Evolutionary conservation across 768 basidiomycete species (phyloP).

Genomic region (Pleurotus platypus): DNA sequence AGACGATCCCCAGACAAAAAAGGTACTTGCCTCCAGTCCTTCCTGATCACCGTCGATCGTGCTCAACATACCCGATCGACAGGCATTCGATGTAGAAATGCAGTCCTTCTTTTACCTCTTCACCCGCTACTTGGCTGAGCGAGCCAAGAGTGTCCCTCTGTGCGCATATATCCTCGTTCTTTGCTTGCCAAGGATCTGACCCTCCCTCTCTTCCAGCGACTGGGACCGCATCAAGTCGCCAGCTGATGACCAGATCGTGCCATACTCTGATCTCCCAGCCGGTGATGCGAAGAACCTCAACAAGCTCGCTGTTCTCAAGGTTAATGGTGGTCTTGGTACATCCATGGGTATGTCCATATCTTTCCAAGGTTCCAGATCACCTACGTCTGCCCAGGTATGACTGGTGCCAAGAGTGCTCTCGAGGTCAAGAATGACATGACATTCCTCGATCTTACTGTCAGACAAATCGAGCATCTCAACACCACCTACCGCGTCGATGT

Average conservation of each 20-base stretch:
- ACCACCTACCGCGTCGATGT: slow-evolving; percentile 81
- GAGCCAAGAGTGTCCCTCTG: slow-evolving; percentile 86
- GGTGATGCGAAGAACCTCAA: slow-evolving; percentile 66
- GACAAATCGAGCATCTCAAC: slow-evolving; percentile 96
- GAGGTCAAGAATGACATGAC: slow-evolving; percentile 98
- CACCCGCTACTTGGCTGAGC: slow-evolving; percentile 89
- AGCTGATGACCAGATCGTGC: slow-evolving; percentile 79
- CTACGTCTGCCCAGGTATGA: slow-evolving; percentile 55
- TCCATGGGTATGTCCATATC: slow-evolving; percentile 66
- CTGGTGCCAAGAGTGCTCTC: slow-evolving; percentile 87
- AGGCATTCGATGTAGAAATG: slow-evolving; percentile 96
- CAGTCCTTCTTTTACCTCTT: slow-evolving; percentile 94
- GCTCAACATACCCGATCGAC: slow-evolving; percentile 14
- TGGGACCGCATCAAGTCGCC: slow-evolving; percentile 92
- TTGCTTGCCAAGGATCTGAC: slow-evolving; percentile 26
- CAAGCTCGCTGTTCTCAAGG: slow-evolving; percentile 94
- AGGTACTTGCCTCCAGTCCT: slow-evolving; percentile 42
- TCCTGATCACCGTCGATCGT: slow-evolving; percentile 15
- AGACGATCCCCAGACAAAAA: slow-evolving; percentile 74
- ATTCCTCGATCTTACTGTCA: slow-evolving; percentile 91
- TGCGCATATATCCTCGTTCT: slow-evolving; percentile 31
- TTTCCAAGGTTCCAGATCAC: not conserved
- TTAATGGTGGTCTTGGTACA: slow-evolving; percentile 91
- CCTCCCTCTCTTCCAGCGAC: slow-evolving; percentile 43
- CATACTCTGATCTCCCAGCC: slow-evolving; percentile 70